Base-by-base conservation (phyloP, 495 filamentous ascomycete species). In the Parachaetomium inaequale region DNA sequence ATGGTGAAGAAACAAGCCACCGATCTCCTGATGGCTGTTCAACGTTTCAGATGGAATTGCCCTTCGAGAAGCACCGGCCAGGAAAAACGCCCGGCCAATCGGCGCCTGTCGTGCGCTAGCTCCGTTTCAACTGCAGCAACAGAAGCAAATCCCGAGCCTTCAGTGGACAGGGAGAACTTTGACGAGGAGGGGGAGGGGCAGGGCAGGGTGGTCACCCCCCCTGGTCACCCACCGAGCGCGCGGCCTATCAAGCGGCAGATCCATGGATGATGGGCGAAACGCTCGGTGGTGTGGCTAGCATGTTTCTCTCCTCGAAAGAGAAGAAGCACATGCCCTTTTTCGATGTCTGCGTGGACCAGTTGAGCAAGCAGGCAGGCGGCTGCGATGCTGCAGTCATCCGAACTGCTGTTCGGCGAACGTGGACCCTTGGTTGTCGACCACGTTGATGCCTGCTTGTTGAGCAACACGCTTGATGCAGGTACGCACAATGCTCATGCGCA, bases 91-190 rank as follows among this genome's bases (percentile, higher is more conserved):
- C 38, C n/a, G 47, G 3, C 70, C 68, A 71, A 70, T 69, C 53
- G 52, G 29, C 14, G 26, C 40, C 32, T 43, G 31, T 31, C 47
- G 38, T 14, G 29, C 42, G 34, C 53, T 71, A 63, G 68, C 65
- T 38, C 59, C 62, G 71, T 73, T 73, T 74, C 69, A 74, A 62
- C 61, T 64, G 71, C 72, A 70, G 66, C 65, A 70, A 69, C 72
- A 68, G 55, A 66, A 59, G 12, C 59, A 31, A 58, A 52, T 29
- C 63, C 25, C 51, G 59, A 31, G 59, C 47, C 31, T 28, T 59
- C 26, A 63, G 52, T 62, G 63, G 65, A 63, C 55, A 59, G 57
- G 57, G 12, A 42, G 34, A 32, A 46, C 26, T 29, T 23, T 46
- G 40, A 15, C 36, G 51, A 32, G 38, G 36, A 45, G 31, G 32